Evolutionary conservation across 176 grass and related monocot species (phyloP).

Genomic region (Stipa capillata): DNA sequence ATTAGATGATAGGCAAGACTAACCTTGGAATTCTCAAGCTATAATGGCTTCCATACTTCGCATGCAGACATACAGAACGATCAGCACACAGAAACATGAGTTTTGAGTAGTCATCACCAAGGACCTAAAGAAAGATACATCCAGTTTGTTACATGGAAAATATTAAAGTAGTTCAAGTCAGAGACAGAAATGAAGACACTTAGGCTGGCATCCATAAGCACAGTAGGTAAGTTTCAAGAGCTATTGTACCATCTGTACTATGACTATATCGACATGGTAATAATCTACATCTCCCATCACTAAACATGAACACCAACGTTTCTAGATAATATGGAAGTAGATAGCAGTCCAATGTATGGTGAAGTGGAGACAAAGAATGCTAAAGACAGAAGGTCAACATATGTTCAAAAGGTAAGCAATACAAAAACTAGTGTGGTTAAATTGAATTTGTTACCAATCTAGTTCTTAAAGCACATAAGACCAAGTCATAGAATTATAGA

Average conservation of each 20-base stretch:
- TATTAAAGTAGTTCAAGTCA: neutral
- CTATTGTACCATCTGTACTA: too few species aligned
- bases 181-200: neutral
- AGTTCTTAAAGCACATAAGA: neutral
- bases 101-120: constrained; percentile 88
- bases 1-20: neutral
- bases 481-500: neutral
- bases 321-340: neutral
- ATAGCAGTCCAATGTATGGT: neutral
- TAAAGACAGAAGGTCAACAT: neutral
- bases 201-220: neutral
- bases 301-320: too few species aligned
- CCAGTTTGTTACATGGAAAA: constrained; percentile 6
- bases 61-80: constrained; percentile 84
- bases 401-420: neutral
- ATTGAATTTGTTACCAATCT: neutral
- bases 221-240: neutral
- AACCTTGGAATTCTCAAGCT: constrained; percentile 95
- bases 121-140: constrained; percentile 47
- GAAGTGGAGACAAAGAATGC: neutral
- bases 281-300: too few species aligned
- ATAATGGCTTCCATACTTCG: constrained; percentile 88
- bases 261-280: neutral
- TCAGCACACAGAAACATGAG: constrained; percentile 86
- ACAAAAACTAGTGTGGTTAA: neutral